A percentile compares a stretch with the other conserved stretches of the same genome.
Evolutionary conservation across 805 yeast genomes (phyloP).

Genomic region (Schwanniomyces pseudopolymorphus): DNA sequence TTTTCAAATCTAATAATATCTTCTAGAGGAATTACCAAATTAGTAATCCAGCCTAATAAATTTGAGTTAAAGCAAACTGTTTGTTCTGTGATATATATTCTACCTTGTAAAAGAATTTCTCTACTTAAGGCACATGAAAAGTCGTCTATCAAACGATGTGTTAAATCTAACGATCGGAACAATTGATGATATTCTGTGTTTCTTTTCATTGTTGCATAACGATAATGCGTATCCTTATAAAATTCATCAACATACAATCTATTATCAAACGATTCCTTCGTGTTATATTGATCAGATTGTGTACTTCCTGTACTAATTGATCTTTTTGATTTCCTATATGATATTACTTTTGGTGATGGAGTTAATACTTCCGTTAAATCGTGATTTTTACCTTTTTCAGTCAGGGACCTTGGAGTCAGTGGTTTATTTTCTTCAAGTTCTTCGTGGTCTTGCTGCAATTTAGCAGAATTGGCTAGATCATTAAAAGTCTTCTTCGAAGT

Average conservation of each 20-base stretch:
- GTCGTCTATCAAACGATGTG: slow-evolving; percentile 79
- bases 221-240: slow-evolving; percentile 55
- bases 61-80: slow-evolving; percentile 85
- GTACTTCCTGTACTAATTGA: slow-evolving; percentile 31
- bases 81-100: slow-evolving; percentile 75
- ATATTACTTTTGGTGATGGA: slow-evolving; percentile 36
- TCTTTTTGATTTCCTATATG: slow-evolving; percentile 37
- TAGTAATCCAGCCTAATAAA: slow-evolving; percentile 88
- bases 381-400: not conserved
- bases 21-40: slow-evolving; percentile 64
- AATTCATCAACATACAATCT: slow-evolving; percentile 57
- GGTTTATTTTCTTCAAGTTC: not conserved
- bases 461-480: slow-evolving; percentile 2
- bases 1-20: slow-evolving; percentile 77
- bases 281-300: slow-evolving; percentile 12
- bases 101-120: slow-evolving; percentile 85
- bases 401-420: not conserved
- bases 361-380: not conserved
- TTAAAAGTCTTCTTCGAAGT: not conserved
- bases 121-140: slow-evolving; percentile 86
- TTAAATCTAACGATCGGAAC: slow-evolving; percentile 64
- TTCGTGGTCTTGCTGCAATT: not conserved
- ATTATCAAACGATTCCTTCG: slow-evolving; percentile 30
- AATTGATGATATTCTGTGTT: slow-evolving; percentile 74
- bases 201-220: slow-evolving; percentile 63